Conservation (phyloP, 1,284 basidiomycete genomes). For the Microbotryum silenes-acaulis region DNA sequence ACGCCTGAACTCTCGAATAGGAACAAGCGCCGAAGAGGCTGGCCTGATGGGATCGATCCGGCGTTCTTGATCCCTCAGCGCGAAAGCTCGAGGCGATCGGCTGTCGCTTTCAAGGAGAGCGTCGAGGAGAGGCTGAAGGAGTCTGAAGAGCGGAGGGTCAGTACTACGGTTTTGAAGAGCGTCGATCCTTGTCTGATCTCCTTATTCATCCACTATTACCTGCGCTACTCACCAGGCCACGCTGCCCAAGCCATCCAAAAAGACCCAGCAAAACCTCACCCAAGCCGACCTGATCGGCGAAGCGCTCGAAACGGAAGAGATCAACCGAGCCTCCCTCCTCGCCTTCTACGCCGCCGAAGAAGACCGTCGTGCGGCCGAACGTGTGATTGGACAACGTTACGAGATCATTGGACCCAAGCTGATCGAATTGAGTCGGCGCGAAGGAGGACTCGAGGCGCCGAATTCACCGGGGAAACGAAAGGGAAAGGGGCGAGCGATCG, state of each 20-base stretch:
- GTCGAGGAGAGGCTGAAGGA: slow-evolving; percentile 45
- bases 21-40: slow-evolving; percentile 13
- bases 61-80: slow-evolving; percentile 13
- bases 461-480: slow-evolving; percentile 15
- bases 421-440: slow-evolving; percentile 61
- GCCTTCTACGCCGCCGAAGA: slow-evolving; percentile 70
- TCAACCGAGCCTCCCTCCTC: slow-evolving; percentile 66
- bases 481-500: neutral
- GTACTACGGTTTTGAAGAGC: slow-evolving; percentile 9
- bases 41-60: slow-evolving; percentile 5
- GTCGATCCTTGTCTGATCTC: slow-evolving; percentile 1
- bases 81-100: slow-evolving; percentile 23
- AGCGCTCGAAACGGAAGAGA: slow-evolving; percentile 75
- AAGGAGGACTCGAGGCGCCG: slow-evolving; percentile 38
- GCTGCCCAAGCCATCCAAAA: slow-evolving; percentile 55
- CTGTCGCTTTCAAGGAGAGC: slow-evolving; percentile 34
- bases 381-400: slow-evolving; percentile 49
- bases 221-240: slow-evolving; percentile 45
- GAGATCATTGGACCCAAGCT: slow-evolving; percentile 61
- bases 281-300: slow-evolving; percentile 72
- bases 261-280: slow-evolving; percentile 50
- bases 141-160: slow-evolving; percentile 56
- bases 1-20: neutral
- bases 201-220: neutral
- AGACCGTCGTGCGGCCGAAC: slow-evolving; percentile 64